Conservation (phyloP, 352 stramenopile genomes). For the Phytopythium delawarense region DNA sequence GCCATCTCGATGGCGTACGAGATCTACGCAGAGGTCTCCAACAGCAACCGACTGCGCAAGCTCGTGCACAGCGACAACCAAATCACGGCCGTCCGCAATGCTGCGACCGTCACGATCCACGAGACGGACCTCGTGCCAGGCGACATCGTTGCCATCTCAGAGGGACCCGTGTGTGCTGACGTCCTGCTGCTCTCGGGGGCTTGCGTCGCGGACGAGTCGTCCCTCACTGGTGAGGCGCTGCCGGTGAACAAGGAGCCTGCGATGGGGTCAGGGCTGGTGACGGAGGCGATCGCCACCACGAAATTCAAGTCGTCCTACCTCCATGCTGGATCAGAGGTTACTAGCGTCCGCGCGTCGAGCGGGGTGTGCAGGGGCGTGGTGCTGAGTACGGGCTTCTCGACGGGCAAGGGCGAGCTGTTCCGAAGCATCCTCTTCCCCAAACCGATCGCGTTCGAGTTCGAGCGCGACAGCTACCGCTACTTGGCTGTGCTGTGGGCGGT, state of each 20-base stretch:
- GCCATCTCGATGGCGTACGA: slow-evolving; percentile 41
- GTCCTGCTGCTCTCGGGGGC: slow-evolving; percentile 41
- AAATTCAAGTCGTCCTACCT: slow-evolving; percentile 27
- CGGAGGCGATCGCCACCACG: slow-evolving; percentile 17
- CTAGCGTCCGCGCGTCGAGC: slow-evolving; percentile 18
- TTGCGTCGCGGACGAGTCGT: slow-evolving; percentile 44
- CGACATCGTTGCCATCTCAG: slow-evolving; percentile 39
- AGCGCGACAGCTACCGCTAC: slow-evolving; percentile 45
- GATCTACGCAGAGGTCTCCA: slow-evolving; percentile 42
- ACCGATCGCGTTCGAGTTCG: slow-evolving; percentile 29
- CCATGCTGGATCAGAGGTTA: slow-evolving; percentile 30
- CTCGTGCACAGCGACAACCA: slow-evolving; percentile 33
- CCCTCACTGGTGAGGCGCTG: slow-evolving; percentile 45
- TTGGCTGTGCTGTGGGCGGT: slow-evolving; percentile 25
- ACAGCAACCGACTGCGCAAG: slow-evolving; percentile 32
- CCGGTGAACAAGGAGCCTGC: slow-evolving; percentile 27
- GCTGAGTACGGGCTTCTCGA: slow-evolving; percentile 40
- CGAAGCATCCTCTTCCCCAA: slow-evolving; percentile 38
- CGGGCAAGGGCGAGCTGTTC: slow-evolving; percentile 38
- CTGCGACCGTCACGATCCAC: slow-evolving; percentile 12
- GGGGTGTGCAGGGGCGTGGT: slow-evolving; percentile 26
- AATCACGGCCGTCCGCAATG: slow-evolving; percentile 25
- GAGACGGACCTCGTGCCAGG: slow-evolving; percentile 44
- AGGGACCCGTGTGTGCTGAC: slow-evolving; percentile 34
- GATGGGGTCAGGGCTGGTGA: slow-evolving; percentile 15